Evolutionary conservation across 2,329 filamentous ascomycete genomes (phyloP).

Genomic region (Parastagonospora nodorum): DNA sequence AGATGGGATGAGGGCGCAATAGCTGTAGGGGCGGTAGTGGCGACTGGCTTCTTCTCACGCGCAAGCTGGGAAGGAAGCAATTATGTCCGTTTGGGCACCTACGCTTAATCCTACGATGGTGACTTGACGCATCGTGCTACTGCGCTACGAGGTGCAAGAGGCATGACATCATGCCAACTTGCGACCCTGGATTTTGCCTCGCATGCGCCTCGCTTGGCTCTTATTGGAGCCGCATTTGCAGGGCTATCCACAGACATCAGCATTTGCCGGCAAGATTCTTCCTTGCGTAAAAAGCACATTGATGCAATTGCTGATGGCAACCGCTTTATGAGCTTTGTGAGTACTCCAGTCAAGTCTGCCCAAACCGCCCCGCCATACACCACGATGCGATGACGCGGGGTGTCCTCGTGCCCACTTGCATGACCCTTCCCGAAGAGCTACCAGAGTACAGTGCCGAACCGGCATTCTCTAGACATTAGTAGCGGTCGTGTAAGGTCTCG

Average conservation of each 20-base stretch:
- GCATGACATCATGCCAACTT: conserved; percentile 16
- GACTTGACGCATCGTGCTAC: conserved; percentile 11
- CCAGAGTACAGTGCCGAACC: neutral
- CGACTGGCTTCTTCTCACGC: conserved; percentile 3
- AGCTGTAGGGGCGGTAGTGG: conserved; percentile 4
- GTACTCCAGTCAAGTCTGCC: neutral
- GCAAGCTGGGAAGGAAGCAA: conserved; percentile 17
- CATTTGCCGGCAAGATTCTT: conserved; percentile 1
- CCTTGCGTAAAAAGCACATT: conserved; percentile 2
- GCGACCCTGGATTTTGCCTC: conserved; percentile 3
- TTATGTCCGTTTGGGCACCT: conserved; percentile 9
- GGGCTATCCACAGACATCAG: conserved; percentile 7
- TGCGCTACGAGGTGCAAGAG: neutral
- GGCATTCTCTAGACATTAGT: neutral
- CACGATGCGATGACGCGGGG: neutral
- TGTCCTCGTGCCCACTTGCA: conserved; percentile 25
- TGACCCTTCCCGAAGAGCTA: neutral
- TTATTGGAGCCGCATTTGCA: conserved; percentile 17
- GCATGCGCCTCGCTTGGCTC: conserved; percentile 9
- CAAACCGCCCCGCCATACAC: neutral
- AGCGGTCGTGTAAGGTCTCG: neutral
- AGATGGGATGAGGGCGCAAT: neutral
- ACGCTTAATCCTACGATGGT: conserved; percentile 13
- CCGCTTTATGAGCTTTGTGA: neutral
- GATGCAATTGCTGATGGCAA: neutral